Evolutionary conservation across 768 basidiomycete genomes (phyloP), one percentile per base, ranked within the genome.

Genomic region (Leccinum incarnatum): DNA sequence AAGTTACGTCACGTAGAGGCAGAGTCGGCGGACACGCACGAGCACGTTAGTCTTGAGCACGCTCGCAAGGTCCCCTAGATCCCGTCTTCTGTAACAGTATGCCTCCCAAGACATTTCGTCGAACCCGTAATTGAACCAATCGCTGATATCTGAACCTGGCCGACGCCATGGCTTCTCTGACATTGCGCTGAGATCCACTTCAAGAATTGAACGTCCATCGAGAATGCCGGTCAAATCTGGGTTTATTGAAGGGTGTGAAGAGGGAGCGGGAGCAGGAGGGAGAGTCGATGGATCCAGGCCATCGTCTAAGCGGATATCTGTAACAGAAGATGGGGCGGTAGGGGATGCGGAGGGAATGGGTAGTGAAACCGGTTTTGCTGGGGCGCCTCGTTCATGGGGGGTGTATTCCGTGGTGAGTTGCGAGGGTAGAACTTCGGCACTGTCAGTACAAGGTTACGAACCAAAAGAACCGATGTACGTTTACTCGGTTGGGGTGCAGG

Each of bases 111-210:
- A 91, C 15, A 92, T 82, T 75, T 99, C 97, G 73, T 99, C 97
- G 68, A 98, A 98, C 0, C 97, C 97, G 65, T 97, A 98, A 74
- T 99, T 98, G 76, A 99, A 99, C 90, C 95, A 99, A 76, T 98
- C 95, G 64, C 91, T 89, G 60, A 97, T 80, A 77, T 97, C 94
- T 4, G 91, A 87, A 34, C 97, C 97, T 8, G 95, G 90, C 58
- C 87, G 76, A 61, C 97, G 79, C 97, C 97, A 99, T 4, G 88
- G 87, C 68, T 96, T 96, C 61, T 93, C 90, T 9, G 81, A 75
- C 78, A 89, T 79, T 27, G 84, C 83, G 48, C 72, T 80, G 51
- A 96, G 66, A 69, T 97, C 95, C 27, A 94, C 81, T 56, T 97
- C 95, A 36, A 93, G 83, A 47, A 97, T 90, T 29, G 86, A 88